Conservation (phyloP, 768 basidiomycete species). For the Panaeolus papilionaceus region DNA sequence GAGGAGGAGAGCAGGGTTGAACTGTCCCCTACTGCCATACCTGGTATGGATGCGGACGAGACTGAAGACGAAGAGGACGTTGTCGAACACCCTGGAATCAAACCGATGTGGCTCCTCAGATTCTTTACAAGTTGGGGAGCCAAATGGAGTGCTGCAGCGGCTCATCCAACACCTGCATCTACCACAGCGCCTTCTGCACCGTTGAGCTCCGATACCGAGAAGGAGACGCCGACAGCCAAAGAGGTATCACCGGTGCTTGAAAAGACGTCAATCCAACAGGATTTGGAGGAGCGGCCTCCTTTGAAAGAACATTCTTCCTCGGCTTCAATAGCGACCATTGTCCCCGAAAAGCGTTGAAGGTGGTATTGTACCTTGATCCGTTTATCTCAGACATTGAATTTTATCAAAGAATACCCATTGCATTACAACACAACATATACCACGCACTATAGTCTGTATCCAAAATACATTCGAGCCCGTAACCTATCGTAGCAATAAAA, state of each 20-base stretch:
- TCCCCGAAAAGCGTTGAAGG: not conserved
- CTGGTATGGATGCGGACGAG: slow-evolving; percentile 19
- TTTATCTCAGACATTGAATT: not conserved
- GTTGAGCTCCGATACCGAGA: not conserved
- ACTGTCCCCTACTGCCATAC: not conserved
- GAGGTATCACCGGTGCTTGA: not conserved
- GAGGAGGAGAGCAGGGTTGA: slow-evolving; percentile 65
- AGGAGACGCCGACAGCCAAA: not conserved
- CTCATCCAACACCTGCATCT: not conserved
- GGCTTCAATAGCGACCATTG: not conserved
- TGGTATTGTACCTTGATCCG: not conserved
- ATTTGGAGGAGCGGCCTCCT: not conserved
- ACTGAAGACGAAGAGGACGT: slow-evolving; percentile 59
- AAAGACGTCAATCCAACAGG: not conserved
- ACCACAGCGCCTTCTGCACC: not conserved
- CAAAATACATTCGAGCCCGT: slow-evolving; percentile 22
- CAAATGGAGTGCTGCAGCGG: slow-evolving; percentile 53
- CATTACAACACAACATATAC: slow-evolving; percentile 23
- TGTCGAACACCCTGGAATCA: slow-evolving; percentile 62
- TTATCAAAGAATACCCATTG: slow-evolving; percentile 18
- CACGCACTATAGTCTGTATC: slow-evolving; percentile 20
- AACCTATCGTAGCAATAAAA: slow-evolving; percentile 21
- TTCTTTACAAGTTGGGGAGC: slow-evolving; percentile 83
- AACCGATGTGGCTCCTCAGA: slow-evolving; percentile 78
- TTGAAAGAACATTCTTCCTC: not conserved